These are phyloP conservation scores for Suhomyces choctaworum DNA, from an alignment of 1,139 yeast species.

Conservation along the genomic window DNA sequence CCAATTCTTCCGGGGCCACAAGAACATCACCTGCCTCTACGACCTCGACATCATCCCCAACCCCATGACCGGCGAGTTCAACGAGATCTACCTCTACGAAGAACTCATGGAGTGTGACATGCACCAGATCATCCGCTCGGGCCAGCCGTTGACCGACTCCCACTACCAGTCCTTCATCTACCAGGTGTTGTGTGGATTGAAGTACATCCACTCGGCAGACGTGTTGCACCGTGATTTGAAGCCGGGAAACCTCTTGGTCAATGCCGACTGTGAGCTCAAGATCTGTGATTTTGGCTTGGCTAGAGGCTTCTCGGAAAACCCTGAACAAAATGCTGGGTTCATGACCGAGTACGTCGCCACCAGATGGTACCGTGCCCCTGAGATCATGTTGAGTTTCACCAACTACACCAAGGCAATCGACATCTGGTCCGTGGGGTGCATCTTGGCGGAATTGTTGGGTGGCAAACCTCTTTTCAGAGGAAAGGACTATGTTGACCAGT, in stretches of 20 bases:
- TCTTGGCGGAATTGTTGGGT: constrained; percentile 88
- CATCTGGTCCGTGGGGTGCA: constrained; percentile 97
- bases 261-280: constrained; percentile 94
- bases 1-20: constrained; percentile 89
- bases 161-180: constrained; percentile 92
- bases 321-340: constrained; percentile 85
- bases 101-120: constrained; percentile 97
- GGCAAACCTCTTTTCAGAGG: constrained; percentile 93
- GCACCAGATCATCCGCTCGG: constrained; percentile 93
- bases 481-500: constrained; percentile 92
- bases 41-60: constrained; percentile 91
- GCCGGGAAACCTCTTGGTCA: constrained; percentile 89
- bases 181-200: constrained; percentile 89
- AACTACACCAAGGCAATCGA: constrained; percentile 95
- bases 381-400: constrained; percentile 90
- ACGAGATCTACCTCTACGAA: constrained; percentile 89
- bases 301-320: constrained; percentile 85
- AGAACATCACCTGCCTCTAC: constrained; percentile 89
- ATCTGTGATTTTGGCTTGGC: constrained; percentile 97
- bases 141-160: constrained; percentile 91
- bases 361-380: constrained; percentile 98
- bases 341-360: constrained; percentile 97
- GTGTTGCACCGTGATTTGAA: constrained; percentile 92
- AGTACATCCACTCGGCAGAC: constrained; percentile 93
- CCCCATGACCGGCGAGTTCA: constrained; percentile 65